Conservation (phyloP, 2,329 filamentous ascomycete genomes). For the Macrophomina pseudophaseolina region DNA sequence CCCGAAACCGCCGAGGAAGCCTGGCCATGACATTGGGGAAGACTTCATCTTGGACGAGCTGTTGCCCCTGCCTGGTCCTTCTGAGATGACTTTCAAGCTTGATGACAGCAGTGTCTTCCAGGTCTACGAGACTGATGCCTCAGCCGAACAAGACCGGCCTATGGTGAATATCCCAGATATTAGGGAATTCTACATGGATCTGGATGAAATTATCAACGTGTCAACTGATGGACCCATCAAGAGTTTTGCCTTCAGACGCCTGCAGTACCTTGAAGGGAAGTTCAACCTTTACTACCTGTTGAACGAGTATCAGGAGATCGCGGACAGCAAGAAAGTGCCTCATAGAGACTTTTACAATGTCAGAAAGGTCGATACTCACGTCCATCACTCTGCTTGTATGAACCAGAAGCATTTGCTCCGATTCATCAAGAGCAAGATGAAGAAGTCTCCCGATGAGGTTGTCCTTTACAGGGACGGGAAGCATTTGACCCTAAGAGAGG, state of each 20-base stretch:
- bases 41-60: constrained; percentile 86
- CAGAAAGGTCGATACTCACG: constrained; percentile 97
- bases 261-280: constrained; percentile 96
- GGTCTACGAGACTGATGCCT: constrained; percentile 75
- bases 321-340: constrained; percentile 95
- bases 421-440: constrained; percentile 99
- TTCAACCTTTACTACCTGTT: constrained; percentile 93
- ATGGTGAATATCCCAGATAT: constrained; percentile 87
- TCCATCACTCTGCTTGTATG: constrained; percentile 99
- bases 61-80: constrained; percentile 72
- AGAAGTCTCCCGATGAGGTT: constrained; percentile 93
- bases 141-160: constrained; percentile 67
- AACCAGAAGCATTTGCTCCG: constrained; percentile 98
- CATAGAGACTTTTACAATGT: constrained; percentile 99
- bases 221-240: constrained; percentile 96
- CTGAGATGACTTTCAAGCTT: constrained; percentile 75
- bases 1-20: constrained; percentile 70
- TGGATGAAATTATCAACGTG: constrained; percentile 84
- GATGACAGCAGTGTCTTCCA: constrained; percentile 90
- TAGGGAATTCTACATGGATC: constrained; percentile 93
- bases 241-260: constrained; percentile 91
- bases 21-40: constrained; percentile 86
- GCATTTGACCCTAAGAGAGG: constrained; percentile 86
- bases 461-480: constrained; percentile 93
- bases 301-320: constrained; percentile 97